Evolutionary conservation across 2,329 filamentous ascomycete species (phyloP).

Genomic region (Periglandula ipomoeae): DNA sequence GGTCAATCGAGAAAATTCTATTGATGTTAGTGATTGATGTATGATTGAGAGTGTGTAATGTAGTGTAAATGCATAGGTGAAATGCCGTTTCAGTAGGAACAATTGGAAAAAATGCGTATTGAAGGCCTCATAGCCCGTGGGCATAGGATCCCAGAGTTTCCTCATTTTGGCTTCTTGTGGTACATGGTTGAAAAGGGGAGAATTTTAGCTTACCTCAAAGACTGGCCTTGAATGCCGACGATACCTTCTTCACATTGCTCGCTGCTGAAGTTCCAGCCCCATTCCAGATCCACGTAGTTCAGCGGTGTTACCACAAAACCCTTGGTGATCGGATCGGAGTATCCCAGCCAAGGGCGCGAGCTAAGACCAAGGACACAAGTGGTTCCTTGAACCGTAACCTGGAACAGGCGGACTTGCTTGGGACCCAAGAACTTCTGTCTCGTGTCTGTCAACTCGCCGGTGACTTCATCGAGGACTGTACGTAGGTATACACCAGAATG

Average conservation of each 20-base stretch:
- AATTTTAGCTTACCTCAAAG: conserved; percentile 57
- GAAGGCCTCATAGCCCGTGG: conserved; percentile 44
- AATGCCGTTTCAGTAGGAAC: conserved; percentile 78
- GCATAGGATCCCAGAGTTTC: conserved; percentile 54
- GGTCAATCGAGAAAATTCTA: conserved; percentile 86
- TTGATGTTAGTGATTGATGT: conserved; percentile 6
- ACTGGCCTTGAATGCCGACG: conserved; percentile 86
- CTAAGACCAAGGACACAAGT: conserved; percentile 83
- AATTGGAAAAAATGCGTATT: conserved; percentile 62
- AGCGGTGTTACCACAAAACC: conserved; percentile 88
- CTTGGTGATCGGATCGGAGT: conserved; percentile 78
- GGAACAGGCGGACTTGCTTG: conserved; percentile 81
- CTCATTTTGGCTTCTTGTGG: conserved; percentile 48
- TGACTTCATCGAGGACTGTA: conserved; percentile 89
- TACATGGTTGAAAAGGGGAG: not conserved
- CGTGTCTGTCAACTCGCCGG: conserved; percentile 90
- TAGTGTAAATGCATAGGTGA: conserved; percentile 11
- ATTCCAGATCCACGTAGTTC: conserved; percentile 80
- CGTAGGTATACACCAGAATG: conserved; percentile 93
- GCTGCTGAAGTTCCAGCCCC: conserved; percentile 93
- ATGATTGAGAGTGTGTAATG: not conserved
- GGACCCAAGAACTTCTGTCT: conserved; percentile 89
- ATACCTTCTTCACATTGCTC: conserved; percentile 90
- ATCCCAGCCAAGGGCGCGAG: conserved; percentile 92
- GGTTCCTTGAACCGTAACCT: conserved; percentile 78